These are phyloP conservation scores for Sphaerostilbella broomeana DNA, from an alignment of 2,329 filamentous ascomycete genomes.

Conservation along the genomic window DNA sequence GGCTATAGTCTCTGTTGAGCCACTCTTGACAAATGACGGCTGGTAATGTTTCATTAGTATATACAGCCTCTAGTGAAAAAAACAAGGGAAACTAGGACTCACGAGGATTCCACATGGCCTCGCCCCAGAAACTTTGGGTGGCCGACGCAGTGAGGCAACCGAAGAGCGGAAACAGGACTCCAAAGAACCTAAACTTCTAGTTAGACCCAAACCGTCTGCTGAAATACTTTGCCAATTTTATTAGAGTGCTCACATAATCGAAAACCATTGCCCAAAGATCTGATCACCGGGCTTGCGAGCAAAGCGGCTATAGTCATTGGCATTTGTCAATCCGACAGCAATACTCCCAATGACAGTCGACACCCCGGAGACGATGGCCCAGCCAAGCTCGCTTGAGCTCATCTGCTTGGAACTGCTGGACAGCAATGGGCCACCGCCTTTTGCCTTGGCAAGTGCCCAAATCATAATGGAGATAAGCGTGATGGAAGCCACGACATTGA, in stretches of 20 bases:
- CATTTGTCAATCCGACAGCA: not conserved
- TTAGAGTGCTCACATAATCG: not conserved
- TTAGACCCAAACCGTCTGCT: no score
- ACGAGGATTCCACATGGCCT: not conserved
- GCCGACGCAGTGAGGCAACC: not conserved
- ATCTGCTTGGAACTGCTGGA: not conserved
- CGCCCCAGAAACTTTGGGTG: not conserved
- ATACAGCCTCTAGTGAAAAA: no score
- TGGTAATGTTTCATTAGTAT: not conserved
- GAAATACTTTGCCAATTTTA: not conserved
- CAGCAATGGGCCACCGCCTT: not conserved
- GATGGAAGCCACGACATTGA: not conserved
- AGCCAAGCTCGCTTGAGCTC: not conserved
- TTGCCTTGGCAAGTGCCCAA: not conserved
- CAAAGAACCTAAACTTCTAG: not conserved
- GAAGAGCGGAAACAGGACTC: not conserved
- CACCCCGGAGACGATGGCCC: not conserved
- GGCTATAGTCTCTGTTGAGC: slow-evolving; percentile 4
- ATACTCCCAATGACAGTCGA: not conserved
- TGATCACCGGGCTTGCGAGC: not conserved
- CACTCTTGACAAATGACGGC: not conserved
- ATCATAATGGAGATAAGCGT: not conserved
- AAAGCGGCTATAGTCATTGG: not conserved
- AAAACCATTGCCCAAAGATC: not conserved
- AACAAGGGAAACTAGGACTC: not conserved